Conservation (phyloP, 805 yeast genomes). For the Wickerhamiella occidentalis region DNA sequence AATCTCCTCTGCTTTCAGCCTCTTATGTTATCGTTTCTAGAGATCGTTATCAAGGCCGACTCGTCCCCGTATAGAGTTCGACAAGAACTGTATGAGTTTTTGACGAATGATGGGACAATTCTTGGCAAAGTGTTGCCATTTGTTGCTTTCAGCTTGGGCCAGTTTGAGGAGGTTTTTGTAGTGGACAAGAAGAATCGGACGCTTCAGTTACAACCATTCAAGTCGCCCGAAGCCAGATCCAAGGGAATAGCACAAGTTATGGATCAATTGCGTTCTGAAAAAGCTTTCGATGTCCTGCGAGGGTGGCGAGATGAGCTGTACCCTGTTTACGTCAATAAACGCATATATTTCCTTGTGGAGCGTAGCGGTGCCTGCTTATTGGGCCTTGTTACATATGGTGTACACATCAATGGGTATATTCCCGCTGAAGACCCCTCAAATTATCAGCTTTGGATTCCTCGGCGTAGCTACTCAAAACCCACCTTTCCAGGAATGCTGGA, state of each 20-base stretch:
- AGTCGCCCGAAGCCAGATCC: slow-evolving; percentile 6
- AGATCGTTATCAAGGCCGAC: slow-evolving; percentile 12
- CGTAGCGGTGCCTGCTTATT: slow-evolving; percentile 68
- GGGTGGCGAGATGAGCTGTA: slow-evolving; percentile 83
- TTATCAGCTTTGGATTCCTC: slow-evolving; percentile 64
- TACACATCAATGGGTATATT: slow-evolving; percentile 73
- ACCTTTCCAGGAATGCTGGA: slow-evolving; percentile 89
- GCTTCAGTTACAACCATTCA: slow-evolving; percentile 1
- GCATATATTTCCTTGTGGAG: slow-evolving; percentile 60
- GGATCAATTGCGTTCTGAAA: slow-evolving; percentile 18
- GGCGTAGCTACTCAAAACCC: slow-evolving; percentile 62
- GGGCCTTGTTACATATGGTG: slow-evolving; percentile 85
- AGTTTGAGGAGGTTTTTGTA: not conserved
- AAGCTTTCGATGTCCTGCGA: slow-evolving; percentile 22
- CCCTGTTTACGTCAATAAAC: slow-evolving; percentile 43
- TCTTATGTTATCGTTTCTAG: slow-evolving; percentile 9
- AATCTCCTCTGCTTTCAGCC: no score
- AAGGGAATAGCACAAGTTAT: slow-evolving; percentile 14
- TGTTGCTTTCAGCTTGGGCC: slow-evolving; percentile 12
- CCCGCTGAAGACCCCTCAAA: slow-evolving; percentile 28
- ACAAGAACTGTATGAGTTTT: slow-evolving; percentile 20
- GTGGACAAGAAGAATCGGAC: not conserved
- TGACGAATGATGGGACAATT: slow-evolving; percentile 25
- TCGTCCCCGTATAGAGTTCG: slow-evolving; percentile 7
- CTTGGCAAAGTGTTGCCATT: slow-evolving; percentile 18